Evolutionary conservation across 805 yeast species (phyloP).

Genomic region (Yamadazyma philogaea): DNA sequence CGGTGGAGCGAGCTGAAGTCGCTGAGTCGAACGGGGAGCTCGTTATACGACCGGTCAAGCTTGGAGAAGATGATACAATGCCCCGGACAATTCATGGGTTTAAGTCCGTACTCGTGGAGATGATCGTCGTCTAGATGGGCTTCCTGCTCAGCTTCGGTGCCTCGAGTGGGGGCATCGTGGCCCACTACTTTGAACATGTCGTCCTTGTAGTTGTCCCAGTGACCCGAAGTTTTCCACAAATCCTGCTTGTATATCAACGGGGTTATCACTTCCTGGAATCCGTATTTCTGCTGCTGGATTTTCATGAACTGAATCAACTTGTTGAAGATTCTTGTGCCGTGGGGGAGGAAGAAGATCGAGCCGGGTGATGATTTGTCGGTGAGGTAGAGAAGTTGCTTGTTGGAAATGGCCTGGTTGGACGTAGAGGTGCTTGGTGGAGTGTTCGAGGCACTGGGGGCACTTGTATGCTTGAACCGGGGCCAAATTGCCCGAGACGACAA

Average conservation of each 20-base stretch:
- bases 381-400: slow-evolving; percentile 70
- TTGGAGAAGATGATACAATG: slow-evolving; percentile 82
- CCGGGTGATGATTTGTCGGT: slow-evolving; percentile 87
- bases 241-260: slow-evolving; percentile 82
- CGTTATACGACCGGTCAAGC: slow-evolving; percentile 77
- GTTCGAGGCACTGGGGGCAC: neutral
- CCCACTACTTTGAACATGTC: slow-evolving; percentile 81
- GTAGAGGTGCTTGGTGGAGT: slow-evolving; percentile 2
- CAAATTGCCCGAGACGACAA: neutral
- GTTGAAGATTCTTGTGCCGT: slow-evolving; percentile 85
- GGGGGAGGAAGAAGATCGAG: slow-evolving; percentile 85
- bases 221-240: slow-evolving; percentile 90
- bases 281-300: slow-evolving; percentile 72
- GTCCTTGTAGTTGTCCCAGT: slow-evolving; percentile 91
- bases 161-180: slow-evolving; percentile 11
- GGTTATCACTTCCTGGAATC: slow-evolving; percentile 88
- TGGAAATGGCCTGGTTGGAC: slow-evolving; percentile 47
- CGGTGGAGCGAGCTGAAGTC: slow-evolving; percentile 93
- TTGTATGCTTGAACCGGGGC: neutral
- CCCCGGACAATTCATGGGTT: slow-evolving; percentile 96
- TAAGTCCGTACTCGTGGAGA: slow-evolving; percentile 58
- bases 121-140: slow-evolving; percentile 8
- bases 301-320: slow-evolving; percentile 80
- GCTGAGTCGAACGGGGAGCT: slow-evolving; percentile 78
- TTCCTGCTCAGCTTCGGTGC: slow-evolving; percentile 5